phyloP scores from a whole-genome alignment of 1,284 basidiomycete genomes.

The Cystobasidium sp. region DNA sequence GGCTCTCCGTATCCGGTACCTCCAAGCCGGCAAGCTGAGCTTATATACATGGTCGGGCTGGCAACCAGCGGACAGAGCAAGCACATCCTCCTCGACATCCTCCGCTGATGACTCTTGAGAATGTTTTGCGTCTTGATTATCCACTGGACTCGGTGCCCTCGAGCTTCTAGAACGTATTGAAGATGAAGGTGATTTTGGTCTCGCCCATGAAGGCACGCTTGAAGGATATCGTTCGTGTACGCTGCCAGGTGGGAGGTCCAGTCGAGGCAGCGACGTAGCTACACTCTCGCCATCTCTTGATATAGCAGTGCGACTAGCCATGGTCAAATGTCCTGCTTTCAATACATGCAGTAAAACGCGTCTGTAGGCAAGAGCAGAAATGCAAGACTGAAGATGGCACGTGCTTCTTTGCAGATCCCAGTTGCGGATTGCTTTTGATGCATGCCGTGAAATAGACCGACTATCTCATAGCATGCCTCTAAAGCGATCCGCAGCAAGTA shows the following conservation, averaged over 20 bases:
- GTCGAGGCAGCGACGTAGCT: conserved; percentile 1
- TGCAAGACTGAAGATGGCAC: no score
- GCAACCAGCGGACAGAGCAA: conserved; percentile 42
- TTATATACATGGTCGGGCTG: conserved; percentile 68
- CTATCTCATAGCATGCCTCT: no score
- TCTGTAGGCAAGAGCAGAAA: no score
- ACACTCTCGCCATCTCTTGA: background rate
- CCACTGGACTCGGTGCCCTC: background rate
- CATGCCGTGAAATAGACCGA: no score
- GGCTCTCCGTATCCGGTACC: conserved; percentile 66
- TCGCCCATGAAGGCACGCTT: conserved; percentile 41
- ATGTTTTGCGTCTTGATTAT: background rate
- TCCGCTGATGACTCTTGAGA: background rate
- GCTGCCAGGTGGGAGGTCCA: conserved; percentile 13
- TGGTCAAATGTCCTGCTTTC: background rate
- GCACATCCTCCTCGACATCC: conserved; percentile 21
- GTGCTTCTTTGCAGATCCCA: no score
- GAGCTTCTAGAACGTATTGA: conserved; percentile 8
- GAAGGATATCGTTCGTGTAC: conserved; percentile 5
- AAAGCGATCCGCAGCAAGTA: no score
- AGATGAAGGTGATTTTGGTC: conserved; percentile 34
- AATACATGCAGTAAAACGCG: background rate
- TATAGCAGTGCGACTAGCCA: background rate
- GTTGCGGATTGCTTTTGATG: no score
- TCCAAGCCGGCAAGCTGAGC: conserved; percentile 68